Evolutionary conservation across 2,329 filamentous ascomycete species (phyloP).

Genomic region (Fusarium sp.): DNA sequence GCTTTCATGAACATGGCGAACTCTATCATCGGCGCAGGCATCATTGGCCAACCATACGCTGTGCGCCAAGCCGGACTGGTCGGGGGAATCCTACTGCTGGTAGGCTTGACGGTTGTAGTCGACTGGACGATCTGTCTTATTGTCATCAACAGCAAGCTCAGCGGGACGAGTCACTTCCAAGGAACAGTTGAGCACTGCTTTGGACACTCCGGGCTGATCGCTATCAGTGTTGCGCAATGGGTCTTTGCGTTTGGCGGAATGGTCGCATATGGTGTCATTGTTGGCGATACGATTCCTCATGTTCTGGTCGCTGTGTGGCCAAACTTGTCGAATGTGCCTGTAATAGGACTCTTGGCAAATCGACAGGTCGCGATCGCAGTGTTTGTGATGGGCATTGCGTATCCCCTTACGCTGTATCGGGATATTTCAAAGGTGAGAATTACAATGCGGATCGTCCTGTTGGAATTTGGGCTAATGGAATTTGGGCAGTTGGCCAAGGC

Average conservation of each 20-base stretch:
- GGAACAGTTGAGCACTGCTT: slow-evolving; percentile 97
- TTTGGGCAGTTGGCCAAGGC: slow-evolving; percentile 84
- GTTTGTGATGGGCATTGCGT: slow-evolving; percentile 86
- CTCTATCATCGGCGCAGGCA: slow-evolving; percentile 86
- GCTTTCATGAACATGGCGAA: slow-evolving; percentile 99
- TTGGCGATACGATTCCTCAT: slow-evolving; percentile 95
- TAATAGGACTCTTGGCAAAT: slow-evolving; percentile 84
- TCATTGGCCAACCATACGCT: slow-evolving; percentile 92
- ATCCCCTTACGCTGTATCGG: slow-evolving; percentile 89
- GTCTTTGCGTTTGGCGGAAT: slow-evolving; percentile 98
- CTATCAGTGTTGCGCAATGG: slow-evolving; percentile 93
- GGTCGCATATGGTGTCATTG: slow-evolving; percentile 97
- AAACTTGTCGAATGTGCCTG: slow-evolving; percentile 73
- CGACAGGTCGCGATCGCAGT: slow-evolving; percentile 87
- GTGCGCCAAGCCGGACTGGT: slow-evolving; percentile 89
- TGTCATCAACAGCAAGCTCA: slow-evolving; percentile 96
- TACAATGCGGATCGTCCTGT: background rate
- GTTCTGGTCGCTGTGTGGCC: slow-evolving; percentile 88
- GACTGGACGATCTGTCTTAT: slow-evolving; percentile 99
- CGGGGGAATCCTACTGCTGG: slow-evolving; percentile 80
- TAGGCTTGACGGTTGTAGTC: slow-evolving; percentile 82
- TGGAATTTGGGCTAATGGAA: slow-evolving; percentile 17
- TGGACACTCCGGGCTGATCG: slow-evolving; percentile 85
- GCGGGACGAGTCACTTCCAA: slow-evolving; percentile 93
- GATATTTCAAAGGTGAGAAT: slow-evolving; percentile 90